Evolutionary conservation across 495 filamentous ascomycete species (phyloP), one percentile per base, ranked within the genome.

Genomic region (Penicillium arizonense): DNA sequence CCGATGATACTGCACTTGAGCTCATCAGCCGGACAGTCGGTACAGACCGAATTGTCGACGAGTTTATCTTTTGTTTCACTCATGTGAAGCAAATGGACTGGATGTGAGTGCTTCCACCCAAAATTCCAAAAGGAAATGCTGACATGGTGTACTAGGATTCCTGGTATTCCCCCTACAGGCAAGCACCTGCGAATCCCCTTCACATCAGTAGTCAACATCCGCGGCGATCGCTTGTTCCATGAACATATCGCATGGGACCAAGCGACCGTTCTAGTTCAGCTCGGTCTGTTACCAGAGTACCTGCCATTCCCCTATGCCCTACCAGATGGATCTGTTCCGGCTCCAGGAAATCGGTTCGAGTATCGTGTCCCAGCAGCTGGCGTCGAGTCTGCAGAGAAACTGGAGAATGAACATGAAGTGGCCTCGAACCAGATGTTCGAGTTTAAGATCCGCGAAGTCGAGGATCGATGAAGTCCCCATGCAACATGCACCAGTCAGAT

Each of bases 191-290:
- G 83, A 24, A 74, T 95, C 32, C 84, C 87, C 0, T 78, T 93
- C 40, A 88, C 87, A 1, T 80, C 79, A 37, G 80, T 94, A 3
- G 87, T 94, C 18, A 87, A 87, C 51, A 82, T 93, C 37, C 77
- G 89, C 5, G 90, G 87, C 5, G 87, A 88, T 32, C 81, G 86
- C 23, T 67, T 95, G 5, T 90, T 84, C 59, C 84, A 89, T 59
- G 90, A 96, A 67, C 86, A 92, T 55, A 87, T 93, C 28, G 81
- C 85, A 45, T 96, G 90, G 89, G 91, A 95, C 63, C 90, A 95
- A 63, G 87, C 84, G 0, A 85, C 82, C 2, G 85, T 90, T 7
- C 72, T 96, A 1, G 74, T 82, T 28, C 90, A 95, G 65, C 68
- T 90, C 0, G 88, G 88, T 0, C 58, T 94, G 26, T 63, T 95